A percentile compares a stretch with the other conserved stretches of the same genome.
Evolutionary conservation across 139 green algal species (phyloP).

Genomic region (Marvania coccoides): DNA sequence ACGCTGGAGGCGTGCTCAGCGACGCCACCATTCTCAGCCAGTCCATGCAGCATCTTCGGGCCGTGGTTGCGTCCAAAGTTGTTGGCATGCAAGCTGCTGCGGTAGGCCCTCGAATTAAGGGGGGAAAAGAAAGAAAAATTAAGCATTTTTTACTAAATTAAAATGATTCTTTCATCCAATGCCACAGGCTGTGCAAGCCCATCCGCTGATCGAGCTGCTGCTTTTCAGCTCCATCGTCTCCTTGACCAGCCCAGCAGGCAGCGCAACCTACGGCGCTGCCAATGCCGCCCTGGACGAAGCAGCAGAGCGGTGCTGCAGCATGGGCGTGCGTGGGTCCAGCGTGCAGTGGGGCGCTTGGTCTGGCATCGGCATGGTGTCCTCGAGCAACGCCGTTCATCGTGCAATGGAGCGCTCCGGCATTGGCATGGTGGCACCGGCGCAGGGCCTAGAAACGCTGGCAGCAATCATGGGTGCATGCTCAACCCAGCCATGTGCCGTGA

Average conservation of each 20-base stretch:
- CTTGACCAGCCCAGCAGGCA: slow-evolving; percentile 30
- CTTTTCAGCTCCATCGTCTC: slow-evolving; percentile 49
- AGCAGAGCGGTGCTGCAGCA: neutral
- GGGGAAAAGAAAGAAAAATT: neutral
- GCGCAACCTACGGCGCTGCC: slow-evolving; percentile 27
- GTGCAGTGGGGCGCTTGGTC: slow-evolving; percentile 55
- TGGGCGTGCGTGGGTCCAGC: slow-evolving; percentile 16
- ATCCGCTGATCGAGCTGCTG: slow-evolving; percentile 9
- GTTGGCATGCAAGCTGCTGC: no score
- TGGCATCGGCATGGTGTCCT: slow-evolving; percentile 38
- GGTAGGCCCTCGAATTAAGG: neutral
- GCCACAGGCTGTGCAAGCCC: neutral
- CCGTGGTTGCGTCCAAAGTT: slow-evolving; percentile 47
- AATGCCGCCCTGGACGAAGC: slow-evolving; percentile 30
- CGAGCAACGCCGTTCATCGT: slow-evolving; percentile 5
- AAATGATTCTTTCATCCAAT: neutral
- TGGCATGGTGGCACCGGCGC: slow-evolving; percentile 39
- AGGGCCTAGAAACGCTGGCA: slow-evolving; percentile 36
- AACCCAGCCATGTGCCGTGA: neutral
- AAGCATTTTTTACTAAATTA: neutral
- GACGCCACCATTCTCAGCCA: slow-evolving; percentile 45
- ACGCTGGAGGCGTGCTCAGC: slow-evolving; percentile 53
- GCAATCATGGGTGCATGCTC: neutral
- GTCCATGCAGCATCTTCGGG: slow-evolving; percentile 11
- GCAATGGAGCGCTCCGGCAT: slow-evolving; percentile 56